Percentiles rank a stretch among this genome's conserved stretches.
phyloP scores from a whole-genome alignment of 208 protist genomes.

The Kentomonas sorsogonicus region DNA sequence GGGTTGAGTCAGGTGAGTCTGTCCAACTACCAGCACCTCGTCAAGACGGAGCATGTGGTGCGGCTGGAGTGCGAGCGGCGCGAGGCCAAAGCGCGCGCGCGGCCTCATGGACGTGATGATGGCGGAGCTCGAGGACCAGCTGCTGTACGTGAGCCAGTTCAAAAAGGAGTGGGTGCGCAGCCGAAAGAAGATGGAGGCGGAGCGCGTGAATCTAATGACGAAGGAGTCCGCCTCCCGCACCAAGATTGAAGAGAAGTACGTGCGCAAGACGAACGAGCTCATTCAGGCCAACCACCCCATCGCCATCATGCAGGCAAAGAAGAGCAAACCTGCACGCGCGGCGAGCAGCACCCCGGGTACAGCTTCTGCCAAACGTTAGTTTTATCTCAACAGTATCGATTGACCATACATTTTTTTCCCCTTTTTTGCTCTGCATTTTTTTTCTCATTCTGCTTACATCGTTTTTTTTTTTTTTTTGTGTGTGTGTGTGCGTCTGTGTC shows the following conservation, averaged over 20 bases:
- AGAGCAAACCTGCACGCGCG: too few species aligned
- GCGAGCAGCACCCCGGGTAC: too few species aligned
- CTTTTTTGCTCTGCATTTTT: constrained; percentile 6
- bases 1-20: too few species aligned
- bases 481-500: too few species aligned
- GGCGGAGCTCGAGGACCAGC: constrained; percentile 62
- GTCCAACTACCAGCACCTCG: constrained; percentile 38
- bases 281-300: constrained; percentile 21
- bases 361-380: too few species aligned
- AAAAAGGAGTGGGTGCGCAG: constrained; percentile 83
- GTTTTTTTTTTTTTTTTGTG: constrained; percentile 1
- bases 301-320: constrained; percentile 1
- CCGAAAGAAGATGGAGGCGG: constrained; percentile 43
- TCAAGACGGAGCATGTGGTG: constrained; percentile 72
- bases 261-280: constrained; percentile 16
- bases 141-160: constrained; percentile 73
- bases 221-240: constrained; percentile 23
- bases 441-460: constrained; percentile 7
- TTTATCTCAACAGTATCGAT: constrained; percentile 9
- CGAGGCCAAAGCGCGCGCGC: constrained; percentile 68
- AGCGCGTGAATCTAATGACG: constrained; percentile 43
- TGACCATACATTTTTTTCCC: constrained; percentile 2
- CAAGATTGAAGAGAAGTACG: constrained; percentile 29
- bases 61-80: constrained; percentile 72
- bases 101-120: constrained; percentile 64